Evolutionary conservation across 805 yeast genomes (phyloP), one percentile per base, ranked within the genome.

Genomic region (Yamadazyma ubonensis): DNA sequence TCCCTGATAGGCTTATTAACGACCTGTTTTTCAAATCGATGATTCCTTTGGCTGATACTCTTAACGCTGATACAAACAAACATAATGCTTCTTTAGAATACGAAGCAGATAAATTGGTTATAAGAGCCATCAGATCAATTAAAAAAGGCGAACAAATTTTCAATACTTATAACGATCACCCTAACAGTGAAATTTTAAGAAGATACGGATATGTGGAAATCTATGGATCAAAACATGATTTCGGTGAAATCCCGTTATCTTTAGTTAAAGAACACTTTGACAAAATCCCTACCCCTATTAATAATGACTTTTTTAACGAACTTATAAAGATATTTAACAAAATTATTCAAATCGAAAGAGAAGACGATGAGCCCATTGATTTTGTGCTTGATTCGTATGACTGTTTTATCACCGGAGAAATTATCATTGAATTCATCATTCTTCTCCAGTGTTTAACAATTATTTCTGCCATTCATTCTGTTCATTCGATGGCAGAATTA

Each of bases 1-100:
- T 16, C 22, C 44, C 48, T 29, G 51, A 47, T 22, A 38, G 49
- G 31, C 34, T 42, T 11, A 27, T 16, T 20, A 36, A 44, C 8
- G 71, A 65, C 36, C 53, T 70, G 3, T 76, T 68, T 43, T 65
- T 73, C 48, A 90, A 90, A 57, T 83, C 95, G 0, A 83, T 93
- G 96, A 88, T 90, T 3, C 96, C 98, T 0, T 65, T 89, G 33
- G 98, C 98, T 0, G 99, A 91, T 56, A 81, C 87, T 16, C 65
- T 93, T 44, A 91, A 93, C 55, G 87, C 96, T 1, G 93, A 90
- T 54, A 84, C 96, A 1, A 71, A 72, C 6, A 65, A 75, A 12
- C 79, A 79, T 52, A 91, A 91, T 58, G 96, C 96, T 6, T 75
- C 80, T 42, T 63, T 89, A 45, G 72, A 71, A 29, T 78, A 78